These are phyloP conservation scores for Quercus rubra DNA, from an alignment of 306 rosid species.

Conservation along the genomic window DNA sequence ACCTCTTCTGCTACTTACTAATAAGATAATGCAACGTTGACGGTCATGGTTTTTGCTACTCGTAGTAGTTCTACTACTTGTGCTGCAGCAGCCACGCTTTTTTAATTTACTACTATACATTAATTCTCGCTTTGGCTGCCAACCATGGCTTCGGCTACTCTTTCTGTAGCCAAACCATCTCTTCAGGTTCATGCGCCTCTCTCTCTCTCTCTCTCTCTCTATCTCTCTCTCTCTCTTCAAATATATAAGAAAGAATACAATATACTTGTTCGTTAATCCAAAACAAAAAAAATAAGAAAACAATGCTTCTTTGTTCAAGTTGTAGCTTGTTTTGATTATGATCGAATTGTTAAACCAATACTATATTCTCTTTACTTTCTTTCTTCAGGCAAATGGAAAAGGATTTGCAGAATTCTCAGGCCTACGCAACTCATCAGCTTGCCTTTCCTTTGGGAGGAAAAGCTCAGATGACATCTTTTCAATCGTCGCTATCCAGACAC, in stretches of 20 bases:
- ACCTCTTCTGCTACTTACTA: constrained; percentile 1
- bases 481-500: constrained; percentile 70
- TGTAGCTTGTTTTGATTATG: background rate
- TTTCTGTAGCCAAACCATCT: constrained; percentile 88
- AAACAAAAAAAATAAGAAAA: background rate
- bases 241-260: too few species aligned
- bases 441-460: constrained; percentile 58
- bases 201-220: too few species aligned
- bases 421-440: constrained; percentile 64
- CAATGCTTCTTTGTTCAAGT: background rate
- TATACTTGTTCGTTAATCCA: too few species aligned
- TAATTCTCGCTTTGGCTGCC: too few species aligned
- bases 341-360: too few species aligned
- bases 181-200: constrained; percentile 58
- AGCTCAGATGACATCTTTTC: constrained; percentile 75
- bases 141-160: constrained; percentile 79
- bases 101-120: too few species aligned
- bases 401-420: constrained; percentile 84
- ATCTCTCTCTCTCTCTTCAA: background rate
- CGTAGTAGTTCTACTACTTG: too few species aligned
- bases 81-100: too few species aligned
- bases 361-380: background rate
- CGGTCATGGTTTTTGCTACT: too few species aligned
- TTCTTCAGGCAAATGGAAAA: constrained; percentile 60
- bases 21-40: too few species aligned